These are phyloP conservation scores for Cladosporium austrohemisphaericum DNA, from an alignment of 2,329 filamentous ascomycete genomes.

Conservation along the genomic window DNA sequence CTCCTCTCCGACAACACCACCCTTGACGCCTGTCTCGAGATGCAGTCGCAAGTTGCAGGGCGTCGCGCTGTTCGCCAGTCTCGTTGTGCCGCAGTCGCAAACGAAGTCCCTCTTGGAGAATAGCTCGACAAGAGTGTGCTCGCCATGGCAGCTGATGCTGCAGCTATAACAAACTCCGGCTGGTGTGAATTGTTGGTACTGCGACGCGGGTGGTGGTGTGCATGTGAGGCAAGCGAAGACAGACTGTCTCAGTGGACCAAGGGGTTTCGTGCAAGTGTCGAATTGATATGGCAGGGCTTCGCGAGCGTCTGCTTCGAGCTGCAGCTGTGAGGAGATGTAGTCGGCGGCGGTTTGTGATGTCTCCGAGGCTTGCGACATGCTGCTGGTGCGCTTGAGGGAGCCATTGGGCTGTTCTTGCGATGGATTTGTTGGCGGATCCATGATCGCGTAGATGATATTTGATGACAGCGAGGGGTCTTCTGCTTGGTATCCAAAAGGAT, in stretches of 20 bases:
- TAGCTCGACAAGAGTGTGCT: conserved; percentile 90
- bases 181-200: conserved; percentile 61
- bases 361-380: conserved; percentile 45
- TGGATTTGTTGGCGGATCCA: not conserved
- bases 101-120: conserved; percentile 94
- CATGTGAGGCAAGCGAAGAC: conserved; percentile 94
- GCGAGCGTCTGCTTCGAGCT: conserved; percentile 89
- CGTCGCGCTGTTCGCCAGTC: conserved; percentile 60
- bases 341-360: conserved; percentile 54
- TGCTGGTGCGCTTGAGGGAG: conserved; percentile 3
- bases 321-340: conserved; percentile 84
- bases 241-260: conserved; percentile 81
- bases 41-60: conserved; percentile 76
- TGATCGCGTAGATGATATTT: not conserved
- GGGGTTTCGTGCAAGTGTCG: conserved; percentile 84
- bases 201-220: conserved; percentile 68
- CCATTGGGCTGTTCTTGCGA: not conserved
- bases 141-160: conserved; percentile 93
- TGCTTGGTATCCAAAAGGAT: too few relatives aligned
- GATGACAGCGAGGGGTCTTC: not conserved
- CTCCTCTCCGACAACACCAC: conserved; percentile 70
- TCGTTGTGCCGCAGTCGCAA: conserved; percentile 90
- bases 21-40: conserved; percentile 68
- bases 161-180: conserved; percentile 95
- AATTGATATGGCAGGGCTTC: conserved; percentile 96